A percentile compares a stretch with the other conserved stretches of the same genome.
Conservation (phyloP, 2,329 filamentous ascomycete genomes). For the Microsporum audouinii region DNA sequence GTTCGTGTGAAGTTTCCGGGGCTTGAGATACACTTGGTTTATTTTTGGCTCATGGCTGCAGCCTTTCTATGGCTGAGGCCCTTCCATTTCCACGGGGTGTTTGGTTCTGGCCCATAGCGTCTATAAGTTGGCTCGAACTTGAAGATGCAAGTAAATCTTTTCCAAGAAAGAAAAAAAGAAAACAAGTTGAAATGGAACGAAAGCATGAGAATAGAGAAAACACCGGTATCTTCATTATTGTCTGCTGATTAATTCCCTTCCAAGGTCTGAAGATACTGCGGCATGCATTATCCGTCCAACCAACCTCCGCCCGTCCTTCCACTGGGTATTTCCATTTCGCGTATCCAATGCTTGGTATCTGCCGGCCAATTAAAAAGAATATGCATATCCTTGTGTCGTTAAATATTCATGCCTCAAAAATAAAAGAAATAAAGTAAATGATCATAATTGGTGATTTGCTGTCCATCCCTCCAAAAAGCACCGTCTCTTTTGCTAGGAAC, state of each 20-base stretch:
- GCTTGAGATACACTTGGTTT: background rate
- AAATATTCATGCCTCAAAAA: background rate
- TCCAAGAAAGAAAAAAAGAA: background rate
- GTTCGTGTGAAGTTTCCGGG: background rate
- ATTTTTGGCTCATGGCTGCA: slow-evolving; percentile 1
- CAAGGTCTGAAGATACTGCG: background rate
- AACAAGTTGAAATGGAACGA: background rate
- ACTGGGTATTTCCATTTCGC: background rate
- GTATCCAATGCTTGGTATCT: slow-evolving; percentile 3
- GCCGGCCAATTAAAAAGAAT: background rate
- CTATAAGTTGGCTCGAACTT: background rate
- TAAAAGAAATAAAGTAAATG: background rate
- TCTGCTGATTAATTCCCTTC: background rate
- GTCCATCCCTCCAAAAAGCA: background rate
- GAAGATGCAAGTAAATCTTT: background rate
- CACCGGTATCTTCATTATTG: slow-evolving; percentile 1
- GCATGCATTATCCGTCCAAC: background rate
- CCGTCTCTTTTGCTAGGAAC: background rate
- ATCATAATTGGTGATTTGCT: background rate
- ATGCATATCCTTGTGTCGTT: slow-evolving; percentile 1
- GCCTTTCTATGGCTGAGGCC: background rate
- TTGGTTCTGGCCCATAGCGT: background rate
- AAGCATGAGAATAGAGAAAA: background rate
- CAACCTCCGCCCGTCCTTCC: background rate
- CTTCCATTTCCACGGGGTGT: background rate